These are phyloP conservation scores for Juglanconis sp. DNA, from an alignment of 2,329 filamentous ascomycete species.

Conservation along the genomic window DNA sequence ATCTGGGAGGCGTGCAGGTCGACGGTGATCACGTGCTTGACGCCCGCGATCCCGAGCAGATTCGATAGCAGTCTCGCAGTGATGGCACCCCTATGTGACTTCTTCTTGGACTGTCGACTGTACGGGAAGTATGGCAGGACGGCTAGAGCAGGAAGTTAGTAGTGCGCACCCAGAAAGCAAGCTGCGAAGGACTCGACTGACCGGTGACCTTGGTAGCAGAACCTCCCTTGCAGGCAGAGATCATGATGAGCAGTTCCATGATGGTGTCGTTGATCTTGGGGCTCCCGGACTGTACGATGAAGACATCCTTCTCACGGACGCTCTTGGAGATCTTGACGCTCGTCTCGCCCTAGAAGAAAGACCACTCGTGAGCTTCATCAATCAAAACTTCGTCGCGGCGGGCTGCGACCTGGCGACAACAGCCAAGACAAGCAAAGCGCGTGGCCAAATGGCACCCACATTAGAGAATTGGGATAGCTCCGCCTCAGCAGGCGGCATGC, in stretches of 20 bases:
- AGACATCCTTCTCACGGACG: slow-evolving; percentile 97
- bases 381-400: slow-evolving; percentile 3
- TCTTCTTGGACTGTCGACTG: slow-evolving; percentile 98
- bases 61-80: slow-evolving; percentile 97
- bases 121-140: slow-evolving; percentile 98
- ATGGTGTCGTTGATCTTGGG: slow-evolving; percentile 96
- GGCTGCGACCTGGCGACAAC: slow-evolving; percentile 14
- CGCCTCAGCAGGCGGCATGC: slow-evolving; percentile 61
- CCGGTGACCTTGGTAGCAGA: slow-evolving; percentile 96
- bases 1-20: slow-evolving; percentile 97
- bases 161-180: not conserved
- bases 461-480: slow-evolving; percentile 70
- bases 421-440: slow-evolving; percentile 21
- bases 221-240: slow-evolving; percentile 95
- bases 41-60: slow-evolving; percentile 85
- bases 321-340: slow-evolving; percentile 67
- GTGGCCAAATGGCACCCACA: slow-evolving; percentile 32
- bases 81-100: slow-evolving; percentile 92
- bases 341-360: slow-evolving; percentile 57
- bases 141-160: slow-evolving; percentile 45
- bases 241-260: slow-evolving; percentile 99
- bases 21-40: slow-evolving; percentile 96
- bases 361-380: slow-evolving; percentile 19
- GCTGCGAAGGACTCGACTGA: slow-evolving; percentile 33
- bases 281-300: slow-evolving; percentile 96